Conservation (phyloP, 306 rosid species). For the Sicyos edulis region DNA sequence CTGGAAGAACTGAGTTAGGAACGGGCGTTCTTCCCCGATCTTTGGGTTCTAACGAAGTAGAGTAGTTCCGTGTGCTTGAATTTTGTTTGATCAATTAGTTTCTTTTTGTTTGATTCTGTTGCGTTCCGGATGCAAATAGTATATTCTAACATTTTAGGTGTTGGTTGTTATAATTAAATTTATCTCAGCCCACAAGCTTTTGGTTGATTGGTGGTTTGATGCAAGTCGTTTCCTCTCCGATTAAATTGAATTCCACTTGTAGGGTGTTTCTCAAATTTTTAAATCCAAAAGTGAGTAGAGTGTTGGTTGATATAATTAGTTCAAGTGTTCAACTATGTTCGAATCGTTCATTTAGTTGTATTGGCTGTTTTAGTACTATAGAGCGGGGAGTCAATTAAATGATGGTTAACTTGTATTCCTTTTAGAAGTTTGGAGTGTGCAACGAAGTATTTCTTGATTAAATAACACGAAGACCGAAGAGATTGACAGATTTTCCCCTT, state of each 20-base stretch:
- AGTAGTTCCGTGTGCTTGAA: slow-evolving; percentile 4
- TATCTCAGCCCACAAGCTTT: too few relatives aligned
- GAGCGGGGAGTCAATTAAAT: neutral
- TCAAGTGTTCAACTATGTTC: neutral
- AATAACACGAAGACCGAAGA: neutral
- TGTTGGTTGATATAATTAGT: too few relatives aligned
- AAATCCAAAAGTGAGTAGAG: too few relatives aligned
- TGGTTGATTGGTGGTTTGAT: too few relatives aligned
- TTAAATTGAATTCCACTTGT: too few relatives aligned
- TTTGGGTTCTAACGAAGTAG: neutral
- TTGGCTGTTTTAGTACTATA: neutral
- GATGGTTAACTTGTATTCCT: neutral
- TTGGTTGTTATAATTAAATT: too few relatives aligned
- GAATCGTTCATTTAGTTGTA: neutral
- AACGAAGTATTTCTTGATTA: neutral
- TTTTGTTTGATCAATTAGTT: slow-evolving; percentile 3
- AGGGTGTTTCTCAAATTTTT: too few relatives aligned
- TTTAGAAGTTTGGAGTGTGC: neutral
- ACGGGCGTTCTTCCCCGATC: neutral
- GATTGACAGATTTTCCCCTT: neutral
- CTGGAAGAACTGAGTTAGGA: neutral
- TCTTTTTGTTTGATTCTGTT: neutral
- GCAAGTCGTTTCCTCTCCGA: too few relatives aligned
- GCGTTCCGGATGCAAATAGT: too few relatives aligned
- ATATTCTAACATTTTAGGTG: too few relatives aligned